Evolutionary conservation across 2,329 filamentous ascomycete genomes (phyloP).

Genomic region (Fonsecaea monophora): DNA sequence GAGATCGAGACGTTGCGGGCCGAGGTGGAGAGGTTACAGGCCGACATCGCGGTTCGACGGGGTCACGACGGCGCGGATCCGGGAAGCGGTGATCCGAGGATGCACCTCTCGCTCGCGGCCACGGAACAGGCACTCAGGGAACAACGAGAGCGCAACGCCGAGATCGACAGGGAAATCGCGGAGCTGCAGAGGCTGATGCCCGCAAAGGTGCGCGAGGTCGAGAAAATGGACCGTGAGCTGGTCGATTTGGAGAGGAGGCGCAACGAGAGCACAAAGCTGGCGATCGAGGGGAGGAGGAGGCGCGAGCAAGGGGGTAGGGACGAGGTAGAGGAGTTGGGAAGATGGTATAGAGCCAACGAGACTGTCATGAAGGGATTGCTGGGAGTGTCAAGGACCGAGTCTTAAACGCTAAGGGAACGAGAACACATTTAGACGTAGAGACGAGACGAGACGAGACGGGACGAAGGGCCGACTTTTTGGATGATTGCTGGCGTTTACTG

Average conservation of each 20-base stretch:
- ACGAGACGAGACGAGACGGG: too few species aligned
- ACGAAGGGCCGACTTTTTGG: not conserved
- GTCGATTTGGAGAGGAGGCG: conserved; percentile 53
- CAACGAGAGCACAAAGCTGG: conserved; percentile 55
- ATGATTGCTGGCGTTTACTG: not conserved
- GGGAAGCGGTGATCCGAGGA: conserved; percentile 27
- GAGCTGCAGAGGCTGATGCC: conserved; percentile 53
- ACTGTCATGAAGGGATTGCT: conserved; percentile 50
- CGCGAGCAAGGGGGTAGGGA: conserved; percentile 55
- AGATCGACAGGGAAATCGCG: conserved; percentile 51
- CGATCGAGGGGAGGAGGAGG: conserved; percentile 52
- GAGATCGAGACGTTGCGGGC: conserved; percentile 52
- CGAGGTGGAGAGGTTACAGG: conserved; percentile 52
- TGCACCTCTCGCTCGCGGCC: conserved; percentile 42
- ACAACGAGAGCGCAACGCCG: conserved; percentile 50
- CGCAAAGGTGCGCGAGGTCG: conserved; percentile 52
- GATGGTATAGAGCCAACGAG: conserved; percentile 54
- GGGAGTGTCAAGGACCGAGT: conserved; percentile 29
- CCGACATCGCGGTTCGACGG: conserved; percentile 48
- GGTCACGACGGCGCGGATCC: conserved; percentile 3
- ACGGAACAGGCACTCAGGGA: conserved; percentile 51
- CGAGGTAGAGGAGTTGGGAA: conserved; percentile 54
- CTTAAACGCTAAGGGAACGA: not conserved
- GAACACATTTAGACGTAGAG: not conserved
- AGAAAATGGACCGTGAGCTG: conserved; percentile 54